Conservation (phyloP, 139 green algal genomes). For the Nannochloris sp. region DNA sequence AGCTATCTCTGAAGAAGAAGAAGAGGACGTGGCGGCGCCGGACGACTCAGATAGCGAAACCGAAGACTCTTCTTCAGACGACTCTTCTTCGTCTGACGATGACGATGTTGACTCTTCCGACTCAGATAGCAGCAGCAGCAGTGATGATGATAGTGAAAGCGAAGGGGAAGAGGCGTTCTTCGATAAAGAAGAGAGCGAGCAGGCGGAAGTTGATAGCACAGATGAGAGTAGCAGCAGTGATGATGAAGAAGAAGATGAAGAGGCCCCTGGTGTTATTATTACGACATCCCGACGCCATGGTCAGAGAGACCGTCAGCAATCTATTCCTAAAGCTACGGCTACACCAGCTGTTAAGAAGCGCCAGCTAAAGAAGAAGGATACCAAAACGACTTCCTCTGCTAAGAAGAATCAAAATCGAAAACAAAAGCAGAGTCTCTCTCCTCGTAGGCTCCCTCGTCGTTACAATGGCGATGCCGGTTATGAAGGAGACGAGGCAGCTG, state of each 20-base stretch:
- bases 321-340: too few relatives aligned
- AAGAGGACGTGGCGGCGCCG: background rate
- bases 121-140: background rate
- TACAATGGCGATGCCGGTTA: background rate
- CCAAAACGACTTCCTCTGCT: too few relatives aligned
- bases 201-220: background rate
- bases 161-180: background rate
- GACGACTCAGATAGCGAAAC: background rate
- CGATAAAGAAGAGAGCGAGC: background rate
- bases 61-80: background rate
- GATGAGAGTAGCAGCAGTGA: background rate
- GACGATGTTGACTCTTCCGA: background rate
- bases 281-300: too few relatives aligned
- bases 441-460: background rate
- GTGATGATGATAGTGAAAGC: slow-evolving; percentile 1
- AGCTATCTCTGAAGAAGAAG: background rate
- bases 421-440: too few relatives aligned
- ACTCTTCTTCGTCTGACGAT: background rate
- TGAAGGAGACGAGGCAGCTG: background rate
- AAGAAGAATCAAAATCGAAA: too few relatives aligned
- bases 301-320: too few relatives aligned
- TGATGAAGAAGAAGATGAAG: background rate
- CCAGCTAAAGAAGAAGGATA: too few relatives aligned
- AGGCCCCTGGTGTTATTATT: background rate
- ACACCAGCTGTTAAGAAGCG: too few relatives aligned